phyloP scores from a whole-genome alignment of 108 stramenopile genomes.

The Discostella stelligeroides region DNA sequence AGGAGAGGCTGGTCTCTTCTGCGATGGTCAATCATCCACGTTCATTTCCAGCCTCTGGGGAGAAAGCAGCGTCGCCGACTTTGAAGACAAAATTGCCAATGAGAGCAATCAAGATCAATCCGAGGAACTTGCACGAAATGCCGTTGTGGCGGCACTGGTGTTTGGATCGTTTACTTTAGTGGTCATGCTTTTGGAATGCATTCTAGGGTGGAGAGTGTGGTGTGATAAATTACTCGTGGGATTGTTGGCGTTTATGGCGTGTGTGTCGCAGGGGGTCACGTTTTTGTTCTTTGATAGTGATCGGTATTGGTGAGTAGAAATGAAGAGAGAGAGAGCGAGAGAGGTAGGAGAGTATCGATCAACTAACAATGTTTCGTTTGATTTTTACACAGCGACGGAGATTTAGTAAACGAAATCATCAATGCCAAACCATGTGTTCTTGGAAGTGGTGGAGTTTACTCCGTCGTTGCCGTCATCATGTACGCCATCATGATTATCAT shows the following conservation, averaged over 20 bases:
- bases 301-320: constrained; percentile 44
- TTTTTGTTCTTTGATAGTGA: constrained; percentile 43
- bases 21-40: constrained; percentile 13
- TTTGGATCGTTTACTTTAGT: constrained; percentile 21
- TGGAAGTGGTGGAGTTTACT: constrained; percentile 16
- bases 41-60: constrained; percentile 24
- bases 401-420: constrained; percentile 38
- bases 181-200: constrained; percentile 19
- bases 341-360: too few relatives aligned
- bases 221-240: constrained; percentile 30
- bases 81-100: constrained; percentile 13
- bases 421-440: constrained; percentile 31
- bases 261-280: constrained; percentile 32
- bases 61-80: constrained; percentile 6
- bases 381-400: constrained; percentile 21
- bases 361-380: neutral
- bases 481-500: constrained; percentile 26
- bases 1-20: constrained; percentile 33
- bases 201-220: constrained; percentile 30
- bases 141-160: constrained; percentile 7
- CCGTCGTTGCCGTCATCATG: constrained; percentile 22
- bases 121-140: constrained; percentile 35
- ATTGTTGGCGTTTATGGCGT: constrained; percentile 19
- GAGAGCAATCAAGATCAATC: constrained; percentile 32
- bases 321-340: too few relatives aligned